Base-by-base conservation (phyloP, 140 eudicot genomes). In the Ambrosia hybrid region DNA sequence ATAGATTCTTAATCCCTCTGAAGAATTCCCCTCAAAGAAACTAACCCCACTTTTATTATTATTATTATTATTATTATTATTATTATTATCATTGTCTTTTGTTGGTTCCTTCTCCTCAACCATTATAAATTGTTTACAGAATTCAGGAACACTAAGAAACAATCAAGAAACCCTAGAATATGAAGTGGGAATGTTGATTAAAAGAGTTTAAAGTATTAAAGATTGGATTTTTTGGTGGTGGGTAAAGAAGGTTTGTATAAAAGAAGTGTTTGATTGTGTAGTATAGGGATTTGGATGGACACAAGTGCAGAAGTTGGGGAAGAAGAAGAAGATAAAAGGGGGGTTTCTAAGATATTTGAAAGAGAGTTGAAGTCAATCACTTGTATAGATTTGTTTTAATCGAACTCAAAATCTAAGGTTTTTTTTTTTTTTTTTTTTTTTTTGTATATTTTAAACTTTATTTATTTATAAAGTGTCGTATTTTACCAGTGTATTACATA, bases 1-100 rank as follows among this genome's bases (percentile, higher is more conserved):
- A 56, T 84, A 86, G 8, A 73, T 84, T 55, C 45, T 68, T 21
- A 81, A 34, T 55, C 74, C 52, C 4, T 77, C 80, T 9, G 67
- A 71, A 55, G 81, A 79, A 3, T 79, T 75, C n/a, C 70, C 78
- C 2, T 14, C 73, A 33, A 70, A 65, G 41, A 39, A 36, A 6
- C 72, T 45, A 67, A 51, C 59, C 38, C 58, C 67, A 21, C 59
- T 26, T 30, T 46, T 76, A 67, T 49, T 36, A 16, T 26, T 55
- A 38, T 36, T 21, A 21, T 21, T 21, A 21, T 21, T 21, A 21
- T 21, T 1, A 21, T 21, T 21, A 16, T 26, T 55, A 38, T 36
- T 21, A 21, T 21, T 21, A 21, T 21, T 21, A 21, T 21, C 26
- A 21, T 21, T 21, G 9, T 36, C 26, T 69, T 59, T 49, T 39